Percentiles rank a stretch among this genome's conserved stretches.
Conservation (phyloP, 768 basidiomycete genomes). For the Lactifluus subvellereus region DNA sequence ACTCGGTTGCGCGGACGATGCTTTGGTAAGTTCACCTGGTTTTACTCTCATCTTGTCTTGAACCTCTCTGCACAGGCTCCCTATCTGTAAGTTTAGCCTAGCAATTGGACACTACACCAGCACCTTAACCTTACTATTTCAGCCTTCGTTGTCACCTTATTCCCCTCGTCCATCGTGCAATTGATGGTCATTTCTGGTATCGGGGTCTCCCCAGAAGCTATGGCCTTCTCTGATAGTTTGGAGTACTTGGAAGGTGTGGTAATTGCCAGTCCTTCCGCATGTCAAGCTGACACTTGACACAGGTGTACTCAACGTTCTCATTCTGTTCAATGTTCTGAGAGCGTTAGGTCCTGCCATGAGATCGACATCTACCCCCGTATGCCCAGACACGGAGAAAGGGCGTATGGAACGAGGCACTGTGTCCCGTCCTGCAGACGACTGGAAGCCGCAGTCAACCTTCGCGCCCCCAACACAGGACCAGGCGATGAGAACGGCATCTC, state of each 20-base stretch:
- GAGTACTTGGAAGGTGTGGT: conserved; percentile 15
- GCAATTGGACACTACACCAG: conserved; percentile 1
- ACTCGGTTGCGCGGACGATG: conserved; percentile 59
- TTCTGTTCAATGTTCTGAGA: conserved; percentile 66
- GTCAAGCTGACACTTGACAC: conserved; percentile 2
- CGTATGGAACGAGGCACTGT: background rate
- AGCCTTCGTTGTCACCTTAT: conserved; percentile 56
- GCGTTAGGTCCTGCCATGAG: conserved; percentile 51
- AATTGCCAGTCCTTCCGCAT: conserved; percentile 36
- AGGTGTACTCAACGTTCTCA: conserved; percentile 60
- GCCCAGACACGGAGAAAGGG: conserved; percentile 2
- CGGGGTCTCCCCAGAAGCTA: conserved; percentile 40
- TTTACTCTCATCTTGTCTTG: background rate
- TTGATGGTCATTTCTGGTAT: conserved; percentile 46
- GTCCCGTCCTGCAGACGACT: conserved; percentile 1
- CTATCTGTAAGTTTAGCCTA: conserved; percentile 42
- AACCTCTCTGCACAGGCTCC: conserved; percentile 42
- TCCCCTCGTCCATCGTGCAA: conserved; percentile 53
- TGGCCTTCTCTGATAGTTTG: conserved; percentile 42
- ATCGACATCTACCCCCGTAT: background rate
- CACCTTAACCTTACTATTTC: conserved; percentile 5
- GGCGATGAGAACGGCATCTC: background rate
- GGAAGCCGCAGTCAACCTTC: background rate
- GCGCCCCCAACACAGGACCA: background rate
- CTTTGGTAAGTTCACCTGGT: conserved; percentile 47